Conservation (phyloP, 331 rosid species). For the Acacia pycnantha region DNA sequence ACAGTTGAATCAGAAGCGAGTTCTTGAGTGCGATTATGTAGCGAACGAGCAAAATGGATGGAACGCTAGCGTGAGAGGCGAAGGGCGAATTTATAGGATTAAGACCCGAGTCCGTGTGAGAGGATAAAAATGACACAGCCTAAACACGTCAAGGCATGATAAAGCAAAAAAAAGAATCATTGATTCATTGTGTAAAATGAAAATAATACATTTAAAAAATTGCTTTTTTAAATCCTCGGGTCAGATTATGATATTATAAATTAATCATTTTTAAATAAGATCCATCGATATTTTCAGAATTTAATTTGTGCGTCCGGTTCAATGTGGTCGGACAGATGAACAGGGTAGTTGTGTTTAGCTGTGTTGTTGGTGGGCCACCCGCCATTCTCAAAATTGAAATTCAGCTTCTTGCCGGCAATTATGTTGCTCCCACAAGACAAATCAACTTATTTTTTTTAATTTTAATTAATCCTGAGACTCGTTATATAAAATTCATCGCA, state of each 20-base stretch:
- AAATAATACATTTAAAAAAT: not conserved
- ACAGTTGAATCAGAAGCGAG: not conserved
- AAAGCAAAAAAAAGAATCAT: not conserved
- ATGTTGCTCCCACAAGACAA: not conserved
- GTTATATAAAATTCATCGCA: not conserved
- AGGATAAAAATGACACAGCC: slow-evolving; percentile 48
- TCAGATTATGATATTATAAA: not conserved
- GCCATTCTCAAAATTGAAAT: not conserved
- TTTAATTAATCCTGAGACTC: not conserved
- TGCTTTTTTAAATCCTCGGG: not conserved
- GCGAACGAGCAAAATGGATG: not conserved
- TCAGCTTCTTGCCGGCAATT: not conserved
- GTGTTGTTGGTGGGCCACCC: slow-evolving; percentile 10
- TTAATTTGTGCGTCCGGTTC: not conserved
- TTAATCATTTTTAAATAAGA: not conserved
- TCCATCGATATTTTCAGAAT: not conserved
- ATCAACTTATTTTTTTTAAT: not conserved
- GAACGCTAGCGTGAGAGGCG: not conserved
- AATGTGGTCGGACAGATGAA: not conserved
- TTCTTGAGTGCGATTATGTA: not conserved
- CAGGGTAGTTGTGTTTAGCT: not conserved
- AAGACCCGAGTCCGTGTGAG: slow-evolving; percentile 30
- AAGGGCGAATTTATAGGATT: slow-evolving; percentile 39
- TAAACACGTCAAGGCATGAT: slow-evolving; percentile 53
- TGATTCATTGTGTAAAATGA: not conserved